Evolutionary conservation across 768 basidiomycete species (phyloP), one percentile per base, ranked within the genome.

Genomic region (Rhizopogon vinicolor): DNA sequence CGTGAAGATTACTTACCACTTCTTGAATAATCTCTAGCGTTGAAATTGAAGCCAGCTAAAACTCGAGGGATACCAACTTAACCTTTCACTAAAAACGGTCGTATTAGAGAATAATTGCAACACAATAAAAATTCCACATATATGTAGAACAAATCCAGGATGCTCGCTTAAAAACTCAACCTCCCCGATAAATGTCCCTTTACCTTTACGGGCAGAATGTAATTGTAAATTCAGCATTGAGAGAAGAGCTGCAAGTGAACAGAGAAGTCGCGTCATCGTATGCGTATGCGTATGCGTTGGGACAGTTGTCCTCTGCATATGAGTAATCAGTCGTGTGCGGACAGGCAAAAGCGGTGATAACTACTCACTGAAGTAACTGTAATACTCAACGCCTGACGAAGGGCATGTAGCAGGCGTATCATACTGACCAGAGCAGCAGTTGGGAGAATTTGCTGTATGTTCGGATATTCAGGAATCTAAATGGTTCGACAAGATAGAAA

Each of bases 381-480:
- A 77, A 61, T 68, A 73, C 18, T 51, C 58, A 8, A 76, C 74
- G 19, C 72, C 73, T 3, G 79, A 79, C 12, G 72, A 58, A 13
- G 83, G 85, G 65, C 86, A 87, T 0, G 83, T 85, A 9, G 62
- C 67, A 1, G 82, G 67, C 5, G 80, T 83, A 65, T 67, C 69
- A 68, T 78, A 72, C 41, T 64, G 66, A 9, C 87, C 87, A 14
- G 78, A 78, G 72, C 86, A 89, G 67, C 86, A 87, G 62, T 86
- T 84, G 5, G 75, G 67, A 22, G 83, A 84, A 69, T 87, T 78
- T 35, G 59, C 82, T 82, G 48, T 6, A 41, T 28, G 31, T 49
- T 41, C 22, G 42, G 25, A 42, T 19, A 19, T 19, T 60, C 10
- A 59, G 52, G 25, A 41, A 29, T 18, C 5, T 33, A 22, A 6